Conservation (phyloP, 78 protist genomes). For the Goniomonas avonlea region DNA sequence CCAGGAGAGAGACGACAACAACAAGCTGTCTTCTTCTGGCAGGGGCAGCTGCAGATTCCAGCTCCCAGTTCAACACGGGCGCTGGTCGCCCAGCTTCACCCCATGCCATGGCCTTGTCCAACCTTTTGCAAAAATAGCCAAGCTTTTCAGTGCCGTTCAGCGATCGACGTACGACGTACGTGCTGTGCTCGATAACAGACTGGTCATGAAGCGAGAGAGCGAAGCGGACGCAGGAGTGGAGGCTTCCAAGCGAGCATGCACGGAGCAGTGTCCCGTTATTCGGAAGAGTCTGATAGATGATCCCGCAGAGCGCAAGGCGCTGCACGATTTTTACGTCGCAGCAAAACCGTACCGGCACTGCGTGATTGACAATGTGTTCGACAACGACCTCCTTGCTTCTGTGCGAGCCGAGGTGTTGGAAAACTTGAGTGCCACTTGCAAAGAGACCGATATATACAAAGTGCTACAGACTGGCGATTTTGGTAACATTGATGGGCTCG, state of each 20-base stretch:
- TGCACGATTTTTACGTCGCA: neutral
- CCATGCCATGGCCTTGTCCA: too few species aligned
- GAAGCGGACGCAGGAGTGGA: too few species aligned
- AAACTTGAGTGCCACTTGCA: constrained; percentile 14
- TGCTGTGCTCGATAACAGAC: too few species aligned
- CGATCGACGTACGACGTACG: too few species aligned
- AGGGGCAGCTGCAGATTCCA: too few species aligned
- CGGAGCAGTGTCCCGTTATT: neutral
- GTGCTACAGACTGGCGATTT: constrained; percentile 45
- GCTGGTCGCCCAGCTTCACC: too few species aligned
- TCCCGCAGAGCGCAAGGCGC: neutral
- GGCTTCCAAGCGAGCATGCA: neutral
- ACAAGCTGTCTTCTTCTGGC: too few species aligned
- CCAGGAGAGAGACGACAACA: too few species aligned
- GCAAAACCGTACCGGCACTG: neutral
- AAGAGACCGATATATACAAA: constrained; percentile 50
- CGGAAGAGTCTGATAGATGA: neutral
- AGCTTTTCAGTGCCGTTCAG: too few species aligned
- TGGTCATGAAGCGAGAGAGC: too few species aligned
- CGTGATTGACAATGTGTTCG: neutral
- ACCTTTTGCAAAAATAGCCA: too few species aligned
- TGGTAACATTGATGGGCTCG: constrained; percentile 17
- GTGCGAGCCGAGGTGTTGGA: constrained; percentile 9
- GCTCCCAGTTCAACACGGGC: too few species aligned
- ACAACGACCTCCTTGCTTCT: neutral